Conservation (phyloP, 805 yeast genomes). For the Wickerhamomyces rabaulensis region DNA sequence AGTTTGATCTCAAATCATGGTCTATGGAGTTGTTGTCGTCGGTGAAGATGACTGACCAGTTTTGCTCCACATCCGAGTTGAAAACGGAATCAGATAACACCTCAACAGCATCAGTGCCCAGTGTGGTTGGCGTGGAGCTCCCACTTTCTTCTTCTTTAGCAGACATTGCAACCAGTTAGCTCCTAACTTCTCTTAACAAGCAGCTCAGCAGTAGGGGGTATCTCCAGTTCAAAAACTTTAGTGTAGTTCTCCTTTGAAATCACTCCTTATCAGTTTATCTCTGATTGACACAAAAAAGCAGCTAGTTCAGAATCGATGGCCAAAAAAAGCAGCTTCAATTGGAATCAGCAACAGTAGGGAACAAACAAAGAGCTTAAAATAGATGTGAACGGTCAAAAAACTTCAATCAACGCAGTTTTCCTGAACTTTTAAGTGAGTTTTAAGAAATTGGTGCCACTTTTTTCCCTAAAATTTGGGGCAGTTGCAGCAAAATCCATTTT, state of each 20-base stretch:
- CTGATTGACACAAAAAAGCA: background rate
- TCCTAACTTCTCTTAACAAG: background rate
- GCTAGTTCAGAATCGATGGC: background rate
- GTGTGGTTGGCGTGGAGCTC: slow-evolving; percentile 1
- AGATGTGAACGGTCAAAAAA: background rate
- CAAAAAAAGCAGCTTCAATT: background rate
- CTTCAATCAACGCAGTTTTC: background rate
- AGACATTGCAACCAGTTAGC: background rate
- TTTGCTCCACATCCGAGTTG: slow-evolving; percentile 18
- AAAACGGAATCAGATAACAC: slow-evolving; percentile 11
- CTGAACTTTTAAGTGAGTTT: background rate
- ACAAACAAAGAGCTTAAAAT: background rate
- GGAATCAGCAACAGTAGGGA: background rate
- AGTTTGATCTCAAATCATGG: slow-evolving; percentile 20
- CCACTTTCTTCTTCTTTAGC: slow-evolving; percentile 1
- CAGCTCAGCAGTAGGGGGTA: background rate
- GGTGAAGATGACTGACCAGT: slow-evolving; percentile 26
- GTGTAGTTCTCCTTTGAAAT: background rate
- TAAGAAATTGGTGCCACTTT: background rate
- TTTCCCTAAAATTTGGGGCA: background rate
- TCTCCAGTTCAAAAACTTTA: background rate
- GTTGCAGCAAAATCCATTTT: background rate
- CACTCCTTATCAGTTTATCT: background rate
- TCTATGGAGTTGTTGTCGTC: slow-evolving; percentile 25
- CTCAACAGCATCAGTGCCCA: slow-evolving; percentile 1